These are phyloP conservation scores for Penicillium freii DNA, from an alignment of 2,329 filamentous ascomycete genomes.

Conservation along the genomic window DNA sequence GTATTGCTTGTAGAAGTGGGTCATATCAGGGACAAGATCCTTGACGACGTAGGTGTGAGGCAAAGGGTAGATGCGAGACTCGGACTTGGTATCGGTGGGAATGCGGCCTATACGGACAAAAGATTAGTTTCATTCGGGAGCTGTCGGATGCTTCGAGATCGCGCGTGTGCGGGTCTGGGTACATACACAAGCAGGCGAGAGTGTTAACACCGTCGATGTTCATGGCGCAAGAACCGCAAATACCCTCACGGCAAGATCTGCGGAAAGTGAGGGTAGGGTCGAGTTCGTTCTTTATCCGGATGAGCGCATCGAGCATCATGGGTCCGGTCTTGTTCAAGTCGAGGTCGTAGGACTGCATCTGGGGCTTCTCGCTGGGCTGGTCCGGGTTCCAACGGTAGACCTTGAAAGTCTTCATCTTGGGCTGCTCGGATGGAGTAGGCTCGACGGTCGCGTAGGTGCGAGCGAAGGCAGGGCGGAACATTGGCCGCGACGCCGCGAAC, in stretches of 20 bases:
- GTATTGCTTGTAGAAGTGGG: constrained; percentile 99
- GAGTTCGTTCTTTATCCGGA: constrained; percentile 98
- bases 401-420: constrained; percentile 88
- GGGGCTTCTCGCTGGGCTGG: constrained; percentile 84
- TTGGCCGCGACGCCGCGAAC: constrained; percentile 42
- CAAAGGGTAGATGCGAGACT: constrained; percentile 94
- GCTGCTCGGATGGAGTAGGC: constrained; percentile 55
- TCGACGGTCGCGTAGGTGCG: constrained; percentile 55
- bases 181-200: constrained; percentile 92
- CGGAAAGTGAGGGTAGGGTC: constrained; percentile 96
- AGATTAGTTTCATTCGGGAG: constrained; percentile 11
- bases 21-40: constrained; percentile 96
- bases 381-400: constrained; percentile 99
- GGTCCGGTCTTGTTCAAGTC: constrained; percentile 99
- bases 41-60: constrained; percentile 99
- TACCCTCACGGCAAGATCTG: constrained; percentile 93
- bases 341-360: constrained; percentile 91
- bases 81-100: constrained; percentile 73
- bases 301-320: constrained; percentile 95
- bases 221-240: constrained; percentile 98
- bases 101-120: constrained; percentile 70
- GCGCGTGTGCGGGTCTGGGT: neutral
- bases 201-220: constrained; percentile 99
- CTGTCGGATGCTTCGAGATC: neutral
- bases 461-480: constrained; percentile 44